A percentile compares a stretch with the other conserved stretches of the same genome.
These are phyloP conservation scores for Starmerella scarabaei DNA, from an alignment of 805 yeast genomes.

Conservation along the genomic window DNA sequence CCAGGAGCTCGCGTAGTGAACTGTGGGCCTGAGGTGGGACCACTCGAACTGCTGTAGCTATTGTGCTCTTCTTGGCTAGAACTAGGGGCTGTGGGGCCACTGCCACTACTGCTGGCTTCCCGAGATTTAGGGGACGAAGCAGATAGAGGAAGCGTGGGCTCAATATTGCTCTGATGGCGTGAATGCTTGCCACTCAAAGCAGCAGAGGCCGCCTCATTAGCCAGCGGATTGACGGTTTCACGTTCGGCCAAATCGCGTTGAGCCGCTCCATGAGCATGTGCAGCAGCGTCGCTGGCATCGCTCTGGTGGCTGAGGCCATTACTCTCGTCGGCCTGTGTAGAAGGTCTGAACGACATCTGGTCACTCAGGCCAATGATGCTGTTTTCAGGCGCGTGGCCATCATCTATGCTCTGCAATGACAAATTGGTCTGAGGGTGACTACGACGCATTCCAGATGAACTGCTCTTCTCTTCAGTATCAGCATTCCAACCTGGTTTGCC, in stretches of 20 bases:
- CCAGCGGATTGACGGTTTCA: neutral
- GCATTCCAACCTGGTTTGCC: conserved; percentile 1
- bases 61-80: neutral
- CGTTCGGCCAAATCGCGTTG: neutral
- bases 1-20: no score
- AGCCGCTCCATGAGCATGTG: no score
- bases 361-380: conserved; percentile 13
- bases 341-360: conserved; percentile 6
- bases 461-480: neutral
- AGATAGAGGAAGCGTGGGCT: neutral
- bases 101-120: neutral
- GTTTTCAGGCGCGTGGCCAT: neutral
- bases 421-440: conserved; percentile 19
- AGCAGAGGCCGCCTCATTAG: neutral
- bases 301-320: no score
- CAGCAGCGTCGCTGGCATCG: neutral
- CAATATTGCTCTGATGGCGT: neutral
- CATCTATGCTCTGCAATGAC: conserved; percentile 8
- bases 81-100: neutral
- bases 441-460: conserved; percentile 9
- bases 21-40: no score
- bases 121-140: neutral
- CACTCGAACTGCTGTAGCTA: no score
- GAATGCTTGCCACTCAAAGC: neutral
- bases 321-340: no score